Evolutionary conservation across 805 yeast genomes (phyloP).

Genomic region (Helenozyma baotianmanensis): DNA sequence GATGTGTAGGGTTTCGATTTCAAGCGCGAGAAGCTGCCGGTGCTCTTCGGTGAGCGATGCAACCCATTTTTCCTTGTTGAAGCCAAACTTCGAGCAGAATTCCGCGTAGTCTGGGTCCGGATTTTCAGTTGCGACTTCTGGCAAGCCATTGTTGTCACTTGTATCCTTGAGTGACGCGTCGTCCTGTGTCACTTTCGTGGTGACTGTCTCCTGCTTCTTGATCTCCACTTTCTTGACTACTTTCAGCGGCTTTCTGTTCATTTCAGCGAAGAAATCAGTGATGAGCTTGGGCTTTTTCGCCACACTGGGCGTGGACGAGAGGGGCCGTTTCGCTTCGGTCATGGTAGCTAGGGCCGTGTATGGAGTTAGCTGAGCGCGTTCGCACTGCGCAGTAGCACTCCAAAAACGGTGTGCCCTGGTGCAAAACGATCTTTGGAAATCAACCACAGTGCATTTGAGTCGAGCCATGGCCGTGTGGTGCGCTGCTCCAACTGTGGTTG

Average conservation of each 20-base stretch:
- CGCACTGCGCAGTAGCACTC: too few species aligned
- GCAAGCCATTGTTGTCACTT: too few species aligned
- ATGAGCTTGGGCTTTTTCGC: slow-evolving; percentile 10
- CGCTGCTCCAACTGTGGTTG: too few species aligned
- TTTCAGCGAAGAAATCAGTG: slow-evolving; percentile 14
- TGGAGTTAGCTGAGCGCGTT: too few species aligned
- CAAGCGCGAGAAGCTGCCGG: slow-evolving; percentile 52
- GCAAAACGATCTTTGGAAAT: too few species aligned
- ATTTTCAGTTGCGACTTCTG: not conserved
- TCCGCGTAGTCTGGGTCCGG: slow-evolving; percentile 1
- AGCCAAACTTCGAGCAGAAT: slow-evolving; percentile 20
- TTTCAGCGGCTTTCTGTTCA: slow-evolving; percentile 1
- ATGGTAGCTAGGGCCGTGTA: too few species aligned
- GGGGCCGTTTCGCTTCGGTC: slow-evolving; percentile 5
- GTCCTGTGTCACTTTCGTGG: too few species aligned
- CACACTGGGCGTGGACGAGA: not conserved
- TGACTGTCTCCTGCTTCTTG: not conserved
- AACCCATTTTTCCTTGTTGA: slow-evolving; percentile 53
- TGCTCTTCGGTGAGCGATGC: slow-evolving; percentile 44
- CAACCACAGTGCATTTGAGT: too few species aligned
- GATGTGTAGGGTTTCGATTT: slow-evolving; percentile 63
- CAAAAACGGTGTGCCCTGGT: too few species aligned
- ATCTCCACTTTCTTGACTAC: not conserved
- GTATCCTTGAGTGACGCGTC: too few species aligned
- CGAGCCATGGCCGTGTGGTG: too few species aligned